Evolutionary conservation across 140 eudicot genomes (phyloP), one percentile per base, ranked within the genome.

Genomic region (Anethum foeniculum): DNA sequence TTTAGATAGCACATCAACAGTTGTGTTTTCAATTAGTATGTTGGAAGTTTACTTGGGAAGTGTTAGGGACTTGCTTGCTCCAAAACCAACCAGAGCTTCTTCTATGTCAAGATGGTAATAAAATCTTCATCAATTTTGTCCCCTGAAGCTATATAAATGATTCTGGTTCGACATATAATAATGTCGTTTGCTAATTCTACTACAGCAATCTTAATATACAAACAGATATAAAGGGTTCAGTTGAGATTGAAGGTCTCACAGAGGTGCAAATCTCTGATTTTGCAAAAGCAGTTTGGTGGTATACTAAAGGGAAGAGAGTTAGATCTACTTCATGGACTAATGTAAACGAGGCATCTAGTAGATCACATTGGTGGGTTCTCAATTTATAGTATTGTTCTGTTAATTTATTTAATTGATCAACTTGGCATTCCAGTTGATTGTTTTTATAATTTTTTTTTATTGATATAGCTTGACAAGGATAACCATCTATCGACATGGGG

Each of bases 321-420:
- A 83, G 97, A 76, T 88, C 97, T 73, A 92, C 97, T 62, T 90
- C 94, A 54, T 90, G 90, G 84, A 92, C 97, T 78, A 86, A 92
- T 83, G 92, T 91, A 62, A 92, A 90, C 44, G 89, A 90, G 80
- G 84, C 87, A 81, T 92, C 97, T 21, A 92, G 97, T 88, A 88
- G 97, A 85, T 92, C 94, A 34, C 97, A 92, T 69, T 92, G 94
- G 94, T 90, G 74, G 83, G 87, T 77, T 81, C 38, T 44, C 0
- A 23, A 14, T 47, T 9, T 8, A 16, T 48, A 30, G 41, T 30
- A 68, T 77, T 67, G 36, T 18, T 18, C n/a, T 5, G 30, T 44
- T 74, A 43, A 6, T 32, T 72, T 71, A 56, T 6, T 49, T 46
- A 36, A 60, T 83, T 52, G 52, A 71, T 48, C 49, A 30, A 14